A percentile compares a stretch with the other conserved stretches of the same genome.
phyloP scores from a whole-genome alignment of 148 eudicot species.

The Heliosperma pusillum region DNA sequence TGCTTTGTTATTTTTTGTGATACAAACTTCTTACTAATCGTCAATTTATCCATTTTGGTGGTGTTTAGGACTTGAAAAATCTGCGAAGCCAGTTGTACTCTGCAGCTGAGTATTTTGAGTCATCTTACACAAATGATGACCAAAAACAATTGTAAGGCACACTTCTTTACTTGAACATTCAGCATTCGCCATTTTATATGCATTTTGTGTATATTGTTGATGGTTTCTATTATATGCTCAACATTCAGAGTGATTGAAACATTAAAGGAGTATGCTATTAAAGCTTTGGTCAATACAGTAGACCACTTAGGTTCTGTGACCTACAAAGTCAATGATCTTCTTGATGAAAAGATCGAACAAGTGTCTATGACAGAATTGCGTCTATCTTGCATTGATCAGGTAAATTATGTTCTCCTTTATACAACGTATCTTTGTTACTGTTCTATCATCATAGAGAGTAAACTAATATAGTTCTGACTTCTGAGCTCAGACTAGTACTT shows the following conservation, averaged over 20 bases:
- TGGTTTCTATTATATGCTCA: conserved; percentile 19
- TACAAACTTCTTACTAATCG: neutral
- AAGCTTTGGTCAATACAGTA: conserved; percentile 87
- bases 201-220: conserved; percentile 2
- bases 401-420: conserved; percentile 21
- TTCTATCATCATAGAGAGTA: too few relatives aligned
- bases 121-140: conserved; percentile 68
- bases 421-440: too few relatives aligned
- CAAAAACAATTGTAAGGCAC: conserved; percentile 73
- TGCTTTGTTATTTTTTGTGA: neutral
- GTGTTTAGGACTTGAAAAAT: conserved; percentile 78
- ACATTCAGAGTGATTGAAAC: conserved; percentile 73
- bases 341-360: conserved; percentile 83
- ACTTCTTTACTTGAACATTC: neutral
- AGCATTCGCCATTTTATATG: neutral
- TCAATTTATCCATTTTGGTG: conserved; percentile 22
- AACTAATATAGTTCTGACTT: neutral
- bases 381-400: conserved; percentile 88
- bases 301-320: conserved; percentile 93
- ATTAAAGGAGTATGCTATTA: conserved; percentile 78
- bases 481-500: neutral
- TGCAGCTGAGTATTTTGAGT: conserved; percentile 93
- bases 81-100: conserved; percentile 78
- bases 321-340: conserved; percentile 68
- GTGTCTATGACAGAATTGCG: conserved; percentile 68